Percentiles rank a stretch among this genome's conserved stretches.
phyloP scores from a whole-genome alignment of 2,329 filamentous ascomycete genomes.

The Tolypocladium sp. region DNA sequence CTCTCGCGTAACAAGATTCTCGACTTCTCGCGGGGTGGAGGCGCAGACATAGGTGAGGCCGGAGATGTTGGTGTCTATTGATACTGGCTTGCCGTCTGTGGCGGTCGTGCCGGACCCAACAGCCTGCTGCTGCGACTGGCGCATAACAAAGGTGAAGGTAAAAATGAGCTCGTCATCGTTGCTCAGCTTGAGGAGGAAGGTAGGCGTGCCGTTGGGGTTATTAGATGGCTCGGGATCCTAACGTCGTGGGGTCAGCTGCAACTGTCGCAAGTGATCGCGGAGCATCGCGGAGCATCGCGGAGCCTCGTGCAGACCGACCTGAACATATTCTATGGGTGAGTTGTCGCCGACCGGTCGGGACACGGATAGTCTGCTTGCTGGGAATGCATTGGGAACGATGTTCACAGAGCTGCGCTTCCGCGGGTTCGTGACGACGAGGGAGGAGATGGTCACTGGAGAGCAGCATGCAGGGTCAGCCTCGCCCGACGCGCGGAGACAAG shows the following conservation, averaged over 20 bases:
- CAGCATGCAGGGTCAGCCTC: constrained; percentile 10
- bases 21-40: constrained; percentile 75
- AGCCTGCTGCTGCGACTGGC: constrained; percentile 33
- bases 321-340: constrained; percentile 77
- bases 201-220: constrained; percentile 41
- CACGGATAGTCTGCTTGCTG: constrained; percentile 67
- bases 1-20: constrained; percentile 87
- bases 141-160: constrained; percentile 81
- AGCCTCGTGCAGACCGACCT: constrained; percentile 46
- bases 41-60: constrained; percentile 90
- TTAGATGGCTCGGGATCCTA: constrained; percentile 67
- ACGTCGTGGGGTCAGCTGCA: constrained; percentile 7
- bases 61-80: constrained; percentile 67
- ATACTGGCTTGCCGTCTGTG: constrained; percentile 35
- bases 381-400: constrained; percentile 78
- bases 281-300: background rate
- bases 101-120: constrained; percentile 32
- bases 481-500: background rate
- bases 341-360: constrained; percentile 66
- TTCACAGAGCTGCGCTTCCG: constrained; percentile 69
- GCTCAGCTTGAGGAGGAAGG: constrained; percentile 75
- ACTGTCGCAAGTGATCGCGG: background rate
- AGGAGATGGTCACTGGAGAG: constrained; percentile 71
- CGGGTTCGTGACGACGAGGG: constrained; percentile 71
- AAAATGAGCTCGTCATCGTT: constrained; percentile 92